Base-by-base conservation (phyloP, 2,329 filamentous ascomycete genomes). In the Ophiostoma tasmaniense region DNA sequence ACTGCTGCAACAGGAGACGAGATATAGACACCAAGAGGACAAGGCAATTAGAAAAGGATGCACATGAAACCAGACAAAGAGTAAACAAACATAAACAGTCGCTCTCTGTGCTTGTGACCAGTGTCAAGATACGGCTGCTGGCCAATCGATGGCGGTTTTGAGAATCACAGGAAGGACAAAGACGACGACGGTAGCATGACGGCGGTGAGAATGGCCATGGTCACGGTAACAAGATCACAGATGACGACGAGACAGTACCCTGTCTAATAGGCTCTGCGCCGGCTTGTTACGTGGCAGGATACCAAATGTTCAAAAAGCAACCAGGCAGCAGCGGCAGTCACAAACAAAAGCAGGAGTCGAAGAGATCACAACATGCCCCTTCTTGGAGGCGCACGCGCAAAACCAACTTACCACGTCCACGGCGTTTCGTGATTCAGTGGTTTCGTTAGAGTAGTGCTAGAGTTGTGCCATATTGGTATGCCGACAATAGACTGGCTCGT, bases 181-280 rank as follows among this genome's bases (percentile, higher is more conserved):
- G 50, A 22, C 11, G 50, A 55, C 50, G 30, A 30, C 20, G 22
- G 25, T 25, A 30, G 11, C 55, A 61, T 62, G 59, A 13, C 35
- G n/a, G n/a, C 17, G 42, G 42, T 45, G 42, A 45, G 5, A n/a
- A n/a, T 45, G 42, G n/a, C 42, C 42, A 45, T 11, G 22, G 11
- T 55, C n/a, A 62, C 25, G n/a, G 33, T 64, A 10, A 64, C 33
- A 22, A 17, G 20, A 20, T 33, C 33, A 64, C 61, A 39, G 61
- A 64, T 42, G 64, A 37, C 37, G 33, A 66, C 45, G 25, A 28
- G 37, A 33, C 42, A 22, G 39, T 7, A 17, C 8, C n/a, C 20
- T 66, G 64, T 66, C 64, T 52, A 13, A 45, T 66, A 28, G 64
- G 64, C 22, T 65, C 37, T 65, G 64, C 64, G 64, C 64, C 45